phyloP scores from a whole-genome alignment of 2,329 filamentous ascomycete species.

The Calonectria hawksworthii region DNA sequence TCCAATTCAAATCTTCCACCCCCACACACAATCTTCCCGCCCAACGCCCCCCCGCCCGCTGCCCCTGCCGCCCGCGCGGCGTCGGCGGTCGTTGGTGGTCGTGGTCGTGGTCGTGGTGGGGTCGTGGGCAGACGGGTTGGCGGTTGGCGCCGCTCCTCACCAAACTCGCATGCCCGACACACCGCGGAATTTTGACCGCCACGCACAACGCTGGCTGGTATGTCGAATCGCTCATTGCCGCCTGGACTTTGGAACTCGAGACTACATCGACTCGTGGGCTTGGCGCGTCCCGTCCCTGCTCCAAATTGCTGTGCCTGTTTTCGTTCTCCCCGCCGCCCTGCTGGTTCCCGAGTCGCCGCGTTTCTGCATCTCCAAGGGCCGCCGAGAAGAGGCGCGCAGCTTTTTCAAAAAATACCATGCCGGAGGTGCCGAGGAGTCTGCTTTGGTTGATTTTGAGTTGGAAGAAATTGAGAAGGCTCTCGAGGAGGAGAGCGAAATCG shows the following conservation, averaged over 20 bases:
- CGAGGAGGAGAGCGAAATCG: conserved; percentile 6
- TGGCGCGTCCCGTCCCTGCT: conserved; percentile 64
- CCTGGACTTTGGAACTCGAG: conserved; percentile 31
- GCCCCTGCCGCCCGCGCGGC: too few relatives aligned
- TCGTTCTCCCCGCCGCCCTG: conserved; percentile 19
- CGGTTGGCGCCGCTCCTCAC: conserved; percentile 27
- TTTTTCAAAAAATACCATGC: conserved; percentile 25
- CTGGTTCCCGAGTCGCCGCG: conserved; percentile 29
- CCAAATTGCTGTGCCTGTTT: conserved; percentile 51
- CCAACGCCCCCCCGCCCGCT: too few relatives aligned
- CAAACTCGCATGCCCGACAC: conserved; percentile 29
- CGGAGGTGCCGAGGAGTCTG: conserved; percentile 13
- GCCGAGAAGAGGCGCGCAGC: conserved; percentile 10
- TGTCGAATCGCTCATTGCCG: conserved; percentile 28
- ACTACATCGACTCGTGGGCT: conserved; percentile 49
- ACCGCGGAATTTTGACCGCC: conserved; percentile 26
- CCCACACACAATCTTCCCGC: too few relatives aligned
- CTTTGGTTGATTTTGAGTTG: conserved; percentile 23
- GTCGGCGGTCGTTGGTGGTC: too few relatives aligned
- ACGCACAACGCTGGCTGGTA: conserved; percentile 31
- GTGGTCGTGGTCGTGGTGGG: too few relatives aligned
- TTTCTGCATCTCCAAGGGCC: conserved; percentile 20
- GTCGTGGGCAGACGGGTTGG: too few relatives aligned
- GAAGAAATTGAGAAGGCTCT: conserved; percentile 31
- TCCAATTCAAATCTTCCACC: too few relatives aligned